Evolutionary conservation across 345 rosid genomes (phyloP).

Genomic region (Excoecaria agallocha): DNA sequence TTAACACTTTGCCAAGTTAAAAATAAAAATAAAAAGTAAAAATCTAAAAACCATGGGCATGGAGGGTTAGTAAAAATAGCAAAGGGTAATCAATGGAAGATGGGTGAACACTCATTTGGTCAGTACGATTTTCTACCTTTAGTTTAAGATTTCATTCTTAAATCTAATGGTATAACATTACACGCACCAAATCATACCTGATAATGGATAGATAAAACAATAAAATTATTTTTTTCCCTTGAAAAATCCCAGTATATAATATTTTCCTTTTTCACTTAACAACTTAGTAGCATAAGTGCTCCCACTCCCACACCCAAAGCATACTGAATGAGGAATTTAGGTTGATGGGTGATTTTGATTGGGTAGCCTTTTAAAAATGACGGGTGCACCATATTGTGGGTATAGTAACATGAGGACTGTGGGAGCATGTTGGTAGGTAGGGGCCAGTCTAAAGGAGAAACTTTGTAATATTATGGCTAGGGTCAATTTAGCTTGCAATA

Average conservation of each 20-base stretch:
- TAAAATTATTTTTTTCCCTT: not conserved
- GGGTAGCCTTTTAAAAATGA: conserved; percentile 45
- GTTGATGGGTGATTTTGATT: conserved; percentile 8
- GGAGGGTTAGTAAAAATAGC: conserved; percentile 4
- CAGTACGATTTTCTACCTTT: too few species aligned
- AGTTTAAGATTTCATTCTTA: too few species aligned
- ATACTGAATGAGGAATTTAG: conserved; percentile 10
- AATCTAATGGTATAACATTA: too few species aligned
- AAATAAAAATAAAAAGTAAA: not conserved
- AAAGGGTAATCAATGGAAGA: not conserved
- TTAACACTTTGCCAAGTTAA: conserved; percentile 10
- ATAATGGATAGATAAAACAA: too few species aligned
- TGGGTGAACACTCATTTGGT: not conserved
- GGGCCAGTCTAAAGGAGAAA: conserved; percentile 41
- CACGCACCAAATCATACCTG: too few species aligned
- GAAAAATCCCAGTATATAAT: not conserved
- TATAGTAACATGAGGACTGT: conserved; percentile 41
- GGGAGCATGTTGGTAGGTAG: conserved; percentile 54
- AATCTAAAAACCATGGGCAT: conserved; percentile 10
- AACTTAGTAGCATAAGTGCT: not conserved
- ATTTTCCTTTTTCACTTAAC: not conserved
- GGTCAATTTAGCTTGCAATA: conserved; percentile 55
- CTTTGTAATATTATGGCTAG: conserved; percentile 33
- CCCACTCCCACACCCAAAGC: conserved; percentile 19
- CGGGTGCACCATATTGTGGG: conserved; percentile 62